These are phyloP conservation scores for Urtica urens DNA, from an alignment of 306 rosid species.

Conservation along the genomic window DNA sequence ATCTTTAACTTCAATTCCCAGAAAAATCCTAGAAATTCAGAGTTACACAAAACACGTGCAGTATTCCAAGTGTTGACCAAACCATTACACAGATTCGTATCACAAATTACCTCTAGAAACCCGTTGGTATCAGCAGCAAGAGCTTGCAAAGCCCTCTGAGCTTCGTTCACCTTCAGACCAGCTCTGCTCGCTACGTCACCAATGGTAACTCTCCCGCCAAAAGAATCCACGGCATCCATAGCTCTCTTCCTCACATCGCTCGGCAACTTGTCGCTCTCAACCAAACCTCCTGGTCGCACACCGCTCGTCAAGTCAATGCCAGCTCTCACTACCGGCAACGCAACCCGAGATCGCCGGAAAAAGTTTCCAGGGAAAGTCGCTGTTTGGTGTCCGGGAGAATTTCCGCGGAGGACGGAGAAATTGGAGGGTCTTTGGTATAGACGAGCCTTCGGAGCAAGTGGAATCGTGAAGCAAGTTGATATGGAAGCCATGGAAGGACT, in stretches of 20 bases:
- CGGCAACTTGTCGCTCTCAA: conserved; percentile 67
- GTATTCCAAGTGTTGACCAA: not conserved
- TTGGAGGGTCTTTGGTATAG: conserved; percentile 18
- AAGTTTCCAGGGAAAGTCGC: conserved; percentile 20
- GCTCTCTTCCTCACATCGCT: conserved; percentile 78
- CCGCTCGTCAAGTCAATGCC: conserved; percentile 31
- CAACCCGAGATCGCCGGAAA: conserved; percentile 31
- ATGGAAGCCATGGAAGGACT: conserved; percentile 46
- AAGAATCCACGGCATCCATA: conserved; percentile 80
- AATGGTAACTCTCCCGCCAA: conserved; percentile 74
- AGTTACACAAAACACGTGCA: too few species aligned
- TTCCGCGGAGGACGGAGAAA: conserved; percentile 12
- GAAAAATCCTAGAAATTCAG: not conserved
- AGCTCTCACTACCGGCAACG: conserved; percentile 30
- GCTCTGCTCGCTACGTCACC: conserved; percentile 88
- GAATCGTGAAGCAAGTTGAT: conserved; percentile 47
- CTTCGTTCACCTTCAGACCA: conserved; percentile 70
- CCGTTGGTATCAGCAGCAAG: conserved; percentile 80
- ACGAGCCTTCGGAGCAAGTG: conserved; percentile 29
- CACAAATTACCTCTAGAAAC: conserved; percentile 59
- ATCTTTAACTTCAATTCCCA: conserved; percentile 3
- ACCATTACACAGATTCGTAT: not conserved
- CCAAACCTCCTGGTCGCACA: conserved; percentile 52
- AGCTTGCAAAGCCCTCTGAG: conserved; percentile 90
- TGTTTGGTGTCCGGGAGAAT: conserved; percentile 17